Percentiles rank a stretch among this genome's conserved stretches.
Conservation (phyloP, 495 filamentous ascomycete genomes). For the Lindgomyces ingoldianus region DNA sequence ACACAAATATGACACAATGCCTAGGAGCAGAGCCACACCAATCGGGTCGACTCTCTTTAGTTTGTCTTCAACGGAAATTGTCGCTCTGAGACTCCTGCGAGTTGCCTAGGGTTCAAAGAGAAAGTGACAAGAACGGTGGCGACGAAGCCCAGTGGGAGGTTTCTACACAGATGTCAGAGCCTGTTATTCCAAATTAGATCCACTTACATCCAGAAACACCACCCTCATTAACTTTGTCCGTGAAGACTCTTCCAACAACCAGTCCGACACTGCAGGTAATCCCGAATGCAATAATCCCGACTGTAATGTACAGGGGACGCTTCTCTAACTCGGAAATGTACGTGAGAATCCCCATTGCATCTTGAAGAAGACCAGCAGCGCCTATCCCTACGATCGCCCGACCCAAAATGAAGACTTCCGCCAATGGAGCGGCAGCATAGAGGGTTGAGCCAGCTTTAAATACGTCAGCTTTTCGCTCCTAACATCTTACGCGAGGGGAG, state of each 20-base stretch:
- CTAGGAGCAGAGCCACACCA: background rate
- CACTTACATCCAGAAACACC: constrained; percentile 3
- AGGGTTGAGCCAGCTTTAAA: background rate
- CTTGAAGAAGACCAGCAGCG: background rate
- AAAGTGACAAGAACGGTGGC: background rate
- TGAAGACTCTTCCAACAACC: background rate
- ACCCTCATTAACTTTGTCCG: background rate
- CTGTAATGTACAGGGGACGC: background rate
- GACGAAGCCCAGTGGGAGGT: background rate
- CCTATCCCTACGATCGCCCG: background rate
- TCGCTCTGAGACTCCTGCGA: background rate
- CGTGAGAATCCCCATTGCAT: background rate
- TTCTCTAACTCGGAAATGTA: background rate
- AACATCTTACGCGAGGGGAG: too few species aligned
- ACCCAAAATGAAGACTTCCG: background rate
- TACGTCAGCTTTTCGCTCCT: too few species aligned
- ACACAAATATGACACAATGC: background rate
- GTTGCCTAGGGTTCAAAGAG: background rate
- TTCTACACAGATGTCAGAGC: background rate
- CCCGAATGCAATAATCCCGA: background rate
- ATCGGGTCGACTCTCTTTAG: background rate
- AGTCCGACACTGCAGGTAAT: background rate
- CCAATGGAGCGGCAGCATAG: background rate
- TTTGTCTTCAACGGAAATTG: background rate
- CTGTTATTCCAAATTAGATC: background rate